Conservation (phyloP, 1,284 basidiomycete species). For the Volvariella volvacea region DNA sequence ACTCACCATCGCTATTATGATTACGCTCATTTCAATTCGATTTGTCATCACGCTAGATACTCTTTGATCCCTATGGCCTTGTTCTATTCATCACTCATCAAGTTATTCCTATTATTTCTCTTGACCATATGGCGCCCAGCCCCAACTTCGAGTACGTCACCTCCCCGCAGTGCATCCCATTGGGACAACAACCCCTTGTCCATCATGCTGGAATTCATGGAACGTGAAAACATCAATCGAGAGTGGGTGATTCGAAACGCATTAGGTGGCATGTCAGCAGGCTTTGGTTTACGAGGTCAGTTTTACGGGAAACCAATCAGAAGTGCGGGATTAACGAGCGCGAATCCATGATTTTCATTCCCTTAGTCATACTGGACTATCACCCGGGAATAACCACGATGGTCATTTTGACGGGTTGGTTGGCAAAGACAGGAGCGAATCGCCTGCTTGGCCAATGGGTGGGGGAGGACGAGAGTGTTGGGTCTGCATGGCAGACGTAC, state of each 20-base stretch:
- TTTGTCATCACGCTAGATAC: slow-evolving; percentile 37
- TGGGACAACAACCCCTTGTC: slow-evolving; percentile 25
- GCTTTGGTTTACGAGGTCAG: slow-evolving; percentile 41
- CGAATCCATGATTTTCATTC: background rate
- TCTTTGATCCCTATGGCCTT: slow-evolving; percentile 75
- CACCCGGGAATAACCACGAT: slow-evolving; percentile 72
- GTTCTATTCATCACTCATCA: slow-evolving; percentile 83
- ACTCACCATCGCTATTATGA: background rate
- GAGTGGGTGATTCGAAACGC: slow-evolving; percentile 84
- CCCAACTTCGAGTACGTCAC: slow-evolving; percentile 6
- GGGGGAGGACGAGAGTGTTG: slow-evolving; percentile 40
- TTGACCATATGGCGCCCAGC: slow-evolving; percentile 79
- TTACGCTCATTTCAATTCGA: slow-evolving; percentile 2
- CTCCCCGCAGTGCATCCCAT: slow-evolving; percentile 13
- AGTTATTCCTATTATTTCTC: slow-evolving; percentile 78
- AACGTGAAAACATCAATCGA: slow-evolving; percentile 66
- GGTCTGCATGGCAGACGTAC: slow-evolving; percentile 68
- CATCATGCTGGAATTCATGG: slow-evolving; percentile 41
- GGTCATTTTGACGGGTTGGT: slow-evolving; percentile 77
- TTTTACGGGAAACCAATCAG: too few relatives aligned
- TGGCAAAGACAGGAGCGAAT: slow-evolving; percentile 59
- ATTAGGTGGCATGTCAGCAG: slow-evolving; percentile 76
- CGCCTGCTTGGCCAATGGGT: slow-evolving; percentile 60
- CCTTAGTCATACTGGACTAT: slow-evolving; percentile 67
- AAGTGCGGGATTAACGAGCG: background rate